Evolutionary conservation across 768 basidiomycete species (phyloP).

Genomic region (Rhizopogon rudus): DNA sequence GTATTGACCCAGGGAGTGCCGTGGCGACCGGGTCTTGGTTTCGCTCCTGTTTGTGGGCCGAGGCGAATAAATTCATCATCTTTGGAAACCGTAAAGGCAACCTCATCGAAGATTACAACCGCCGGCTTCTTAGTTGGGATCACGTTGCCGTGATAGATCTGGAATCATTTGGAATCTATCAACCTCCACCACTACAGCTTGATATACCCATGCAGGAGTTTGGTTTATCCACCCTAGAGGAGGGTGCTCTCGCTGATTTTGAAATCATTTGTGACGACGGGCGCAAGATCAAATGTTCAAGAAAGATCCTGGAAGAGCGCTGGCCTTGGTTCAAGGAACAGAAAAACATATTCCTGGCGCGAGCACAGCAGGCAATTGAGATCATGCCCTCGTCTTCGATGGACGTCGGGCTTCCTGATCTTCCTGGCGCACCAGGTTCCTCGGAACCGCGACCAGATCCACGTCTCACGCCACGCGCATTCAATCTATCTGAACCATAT

Average conservation of each 20-base stretch:
- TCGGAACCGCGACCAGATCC: conserved; percentile 65
- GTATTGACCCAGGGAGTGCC: conserved; percentile 84
- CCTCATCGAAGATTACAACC: conserved; percentile 89
- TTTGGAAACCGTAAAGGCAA: conserved; percentile 89
- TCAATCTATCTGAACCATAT: conserved; percentile 85
- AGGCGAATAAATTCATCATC: conserved; percentile 80
- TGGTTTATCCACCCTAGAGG: conserved; percentile 80
- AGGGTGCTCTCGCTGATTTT: conserved; percentile 81
- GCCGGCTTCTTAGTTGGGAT: conserved; percentile 86
- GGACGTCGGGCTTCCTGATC: conserved; percentile 58
- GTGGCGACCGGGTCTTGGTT: conserved; percentile 93
- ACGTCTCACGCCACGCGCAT: conserved; percentile 70
- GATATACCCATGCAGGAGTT: conserved; percentile 77
- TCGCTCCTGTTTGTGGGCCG: conserved; percentile 82
- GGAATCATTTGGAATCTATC: conserved; percentile 95
- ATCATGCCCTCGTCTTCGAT: conserved; percentile 55
- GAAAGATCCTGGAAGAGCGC: conserved; percentile 79
- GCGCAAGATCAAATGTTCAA: conserved; percentile 73
- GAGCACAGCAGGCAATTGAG: conserved; percentile 53
- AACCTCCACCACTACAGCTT: conserved; percentile 65
- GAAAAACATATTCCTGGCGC: conserved; percentile 50
- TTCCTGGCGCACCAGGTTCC: conserved; percentile 45
- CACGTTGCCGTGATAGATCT: conserved; percentile 88
- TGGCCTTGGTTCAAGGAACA: conserved; percentile 96
- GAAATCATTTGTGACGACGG: conserved; percentile 92